phyloP scores from a whole-genome alignment of 768 basidiomycete species.

The Hypholoma sublateritium region DNA sequence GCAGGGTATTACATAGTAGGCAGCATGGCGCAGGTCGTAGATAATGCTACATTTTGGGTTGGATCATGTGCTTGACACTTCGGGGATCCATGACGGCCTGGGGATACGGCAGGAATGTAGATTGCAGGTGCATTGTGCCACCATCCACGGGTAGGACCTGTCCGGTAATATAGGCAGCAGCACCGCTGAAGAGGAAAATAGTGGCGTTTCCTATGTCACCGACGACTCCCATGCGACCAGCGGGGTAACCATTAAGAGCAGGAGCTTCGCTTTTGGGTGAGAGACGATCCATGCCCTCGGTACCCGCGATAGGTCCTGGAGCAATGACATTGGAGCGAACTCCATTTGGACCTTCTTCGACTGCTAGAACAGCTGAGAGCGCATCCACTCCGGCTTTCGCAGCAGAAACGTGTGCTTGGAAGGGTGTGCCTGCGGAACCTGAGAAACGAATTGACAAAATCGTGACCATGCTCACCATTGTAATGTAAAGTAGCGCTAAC shows the following conservation, averaged over 20 bases:
- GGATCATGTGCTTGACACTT: slow-evolving; percentile 49
- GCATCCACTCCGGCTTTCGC: slow-evolving; percentile 96
- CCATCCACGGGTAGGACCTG: slow-evolving; percentile 76
- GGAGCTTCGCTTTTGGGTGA: slow-evolving; percentile 24
- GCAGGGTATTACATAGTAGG: background rate
- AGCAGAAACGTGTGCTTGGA: slow-evolving; percentile 91
- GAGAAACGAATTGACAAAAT: slow-evolving; percentile 13
- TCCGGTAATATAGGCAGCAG: slow-evolving; percentile 75
- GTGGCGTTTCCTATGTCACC: slow-evolving; percentile 70
- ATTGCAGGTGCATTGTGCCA: slow-evolving; percentile 53
- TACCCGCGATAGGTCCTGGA: slow-evolving; percentile 79
- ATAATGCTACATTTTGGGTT: slow-evolving; percentile 40
- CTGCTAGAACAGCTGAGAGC: slow-evolving; percentile 78
- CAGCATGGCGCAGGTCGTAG: background rate
- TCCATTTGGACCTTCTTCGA: slow-evolving; percentile 95
- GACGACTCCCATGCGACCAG: slow-evolving; percentile 57
- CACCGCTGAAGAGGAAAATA: slow-evolving; percentile 81
- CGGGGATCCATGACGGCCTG: slow-evolving; percentile 60
- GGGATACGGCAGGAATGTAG: slow-evolving; percentile 57
- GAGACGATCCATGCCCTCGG: slow-evolving; percentile 74
- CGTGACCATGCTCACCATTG: slow-evolving; percentile 45
- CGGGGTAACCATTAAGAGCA: slow-evolving; percentile 19
- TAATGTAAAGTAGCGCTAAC: slow-evolving; percentile 91
- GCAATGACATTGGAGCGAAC: slow-evolving; percentile 87
- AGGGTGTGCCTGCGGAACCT: slow-evolving; percentile 60